phyloP scores from a whole-genome alignment of 768 basidiomycete species.

The Holtermanniella nyarrowii region DNA sequence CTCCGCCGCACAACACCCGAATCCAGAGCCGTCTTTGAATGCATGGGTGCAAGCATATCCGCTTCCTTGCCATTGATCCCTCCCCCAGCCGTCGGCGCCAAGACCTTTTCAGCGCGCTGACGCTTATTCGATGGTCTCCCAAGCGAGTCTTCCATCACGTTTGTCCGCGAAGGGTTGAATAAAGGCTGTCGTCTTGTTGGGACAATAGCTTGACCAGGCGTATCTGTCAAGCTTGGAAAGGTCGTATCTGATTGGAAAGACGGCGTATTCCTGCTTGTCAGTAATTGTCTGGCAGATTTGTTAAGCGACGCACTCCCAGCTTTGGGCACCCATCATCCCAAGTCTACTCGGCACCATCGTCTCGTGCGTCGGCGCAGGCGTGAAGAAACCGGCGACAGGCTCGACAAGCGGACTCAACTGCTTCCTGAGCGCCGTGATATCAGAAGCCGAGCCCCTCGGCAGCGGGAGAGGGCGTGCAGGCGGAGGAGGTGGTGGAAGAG shows the following conservation, averaged over 20 bases:
- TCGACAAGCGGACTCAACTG: no score
- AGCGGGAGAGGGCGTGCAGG: conserved; percentile 23
- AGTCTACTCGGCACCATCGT: neutral
- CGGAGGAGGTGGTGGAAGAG: conserved; percentile 16
- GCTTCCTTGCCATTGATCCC: conserved; percentile 17
- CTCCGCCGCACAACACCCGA: conserved; percentile 6
- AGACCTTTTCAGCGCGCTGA: conserved; percentile 27
- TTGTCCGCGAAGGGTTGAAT: neutral
- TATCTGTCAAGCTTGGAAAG: neutral
- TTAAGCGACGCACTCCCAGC: neutral
- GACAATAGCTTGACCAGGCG: conserved; percentile 4
- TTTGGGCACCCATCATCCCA: neutral
- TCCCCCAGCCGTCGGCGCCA: conserved; percentile 3
- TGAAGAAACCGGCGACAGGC: neutral
- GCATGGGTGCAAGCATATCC: conserved; percentile 15
- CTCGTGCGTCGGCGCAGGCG: no score
- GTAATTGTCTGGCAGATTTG: neutral
- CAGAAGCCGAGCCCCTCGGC: conserved; percentile 30
- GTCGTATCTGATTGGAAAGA: neutral
- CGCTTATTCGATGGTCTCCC: conserved; percentile 4
- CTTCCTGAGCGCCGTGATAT: no score
- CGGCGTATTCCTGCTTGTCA: neutral
- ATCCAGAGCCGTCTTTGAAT: conserved; percentile 3
- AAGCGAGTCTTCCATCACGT: conserved; percentile 7
- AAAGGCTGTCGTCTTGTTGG: conserved; percentile 10